Conservation (phyloP, 2,329 filamentous ascomycete species). For the Parastagonospora avenae region DNA sequence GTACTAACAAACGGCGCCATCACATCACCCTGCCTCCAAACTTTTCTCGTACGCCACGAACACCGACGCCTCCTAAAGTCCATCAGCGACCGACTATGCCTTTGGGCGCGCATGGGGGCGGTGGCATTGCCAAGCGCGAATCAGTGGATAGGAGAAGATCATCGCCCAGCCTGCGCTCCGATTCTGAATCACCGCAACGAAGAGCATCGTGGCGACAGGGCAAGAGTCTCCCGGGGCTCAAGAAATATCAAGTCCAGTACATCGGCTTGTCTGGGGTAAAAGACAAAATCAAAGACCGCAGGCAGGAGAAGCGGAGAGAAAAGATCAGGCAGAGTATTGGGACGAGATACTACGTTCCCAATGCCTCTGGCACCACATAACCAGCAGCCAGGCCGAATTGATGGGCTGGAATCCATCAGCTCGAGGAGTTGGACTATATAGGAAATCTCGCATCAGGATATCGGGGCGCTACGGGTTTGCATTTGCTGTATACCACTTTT, state of each 20-base stretch:
- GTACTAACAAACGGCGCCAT: constrained; percentile 38
- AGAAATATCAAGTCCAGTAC: constrained; percentile 56
- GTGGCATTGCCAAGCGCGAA: constrained; percentile 31
- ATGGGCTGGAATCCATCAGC: too few species aligned
- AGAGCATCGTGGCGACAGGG: constrained; percentile 35
- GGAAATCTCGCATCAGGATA: too few species aligned
- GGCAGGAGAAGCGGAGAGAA: constrained; percentile 58
- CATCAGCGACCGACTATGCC: constrained; percentile 33
- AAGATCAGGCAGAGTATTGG: constrained; percentile 62
- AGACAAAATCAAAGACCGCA: constrained; percentile 53
- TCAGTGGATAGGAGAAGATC: constrained; percentile 1
- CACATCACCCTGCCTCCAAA: constrained; percentile 31
- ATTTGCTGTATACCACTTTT: background rate
- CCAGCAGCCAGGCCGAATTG: too few species aligned
- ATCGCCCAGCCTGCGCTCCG: constrained; percentile 23
- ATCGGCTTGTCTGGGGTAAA: constrained; percentile 57
- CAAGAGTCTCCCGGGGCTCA: constrained; percentile 48
- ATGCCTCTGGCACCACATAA: too few species aligned
- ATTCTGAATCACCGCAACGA: constrained; percentile 12
- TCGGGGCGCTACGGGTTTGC: too few species aligned
- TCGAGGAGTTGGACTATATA: too few species aligned
- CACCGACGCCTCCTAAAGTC: constrained; percentile 26
- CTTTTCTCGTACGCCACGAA: constrained; percentile 18
- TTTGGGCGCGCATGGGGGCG: constrained; percentile 17
- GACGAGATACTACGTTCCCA: constrained; percentile 43